A percentile compares a stretch with the other conserved stretches of the same genome.
phyloP scores from a whole-genome alignment of 371 early-diverging fungal genomes.

The Actinomortierella ambigua region DNA sequence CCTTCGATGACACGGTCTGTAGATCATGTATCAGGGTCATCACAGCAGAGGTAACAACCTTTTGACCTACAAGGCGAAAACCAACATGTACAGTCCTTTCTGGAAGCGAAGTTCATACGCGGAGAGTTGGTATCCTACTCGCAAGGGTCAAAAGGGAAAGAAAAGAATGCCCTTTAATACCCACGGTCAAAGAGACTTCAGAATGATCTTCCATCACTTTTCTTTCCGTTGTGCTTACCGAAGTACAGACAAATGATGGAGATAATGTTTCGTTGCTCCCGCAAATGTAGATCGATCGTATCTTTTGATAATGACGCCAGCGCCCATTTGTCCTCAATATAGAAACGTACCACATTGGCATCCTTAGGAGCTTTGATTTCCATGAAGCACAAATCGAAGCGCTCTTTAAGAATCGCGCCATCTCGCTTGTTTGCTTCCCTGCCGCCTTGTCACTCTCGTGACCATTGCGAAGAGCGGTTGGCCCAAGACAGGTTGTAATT shows the following conservation, averaged over 20 bases:
- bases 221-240: constrained; percentile 7
- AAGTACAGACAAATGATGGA: constrained; percentile 14
- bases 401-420: constrained; percentile 9
- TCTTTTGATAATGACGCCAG: constrained; percentile 17
- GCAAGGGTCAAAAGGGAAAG: constrained; percentile 5
- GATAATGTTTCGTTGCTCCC: constrained; percentile 12
- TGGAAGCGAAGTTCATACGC: constrained; percentile 22
- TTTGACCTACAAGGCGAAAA: no score
- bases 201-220: not conserved
- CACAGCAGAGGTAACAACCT: no score
- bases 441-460: constrained; percentile 11
- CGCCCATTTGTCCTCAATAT: constrained; percentile 19
- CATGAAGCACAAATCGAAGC: constrained; percentile 7
- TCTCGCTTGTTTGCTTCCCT: constrained; percentile 16
- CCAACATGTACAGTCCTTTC: constrained; percentile 11
- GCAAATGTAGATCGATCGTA: constrained; percentile 18
- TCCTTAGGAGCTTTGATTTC: constrained; percentile 21
- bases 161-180: constrained; percentile 2
- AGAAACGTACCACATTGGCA: constrained; percentile 1
- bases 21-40: no score
- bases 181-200: no score
- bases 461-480: constrained; percentile 5
- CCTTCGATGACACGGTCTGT: no score
- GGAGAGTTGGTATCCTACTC: constrained; percentile 19
- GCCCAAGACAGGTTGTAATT: constrained; percentile 2